These are phyloP conservation scores for Serendipita sp. DNA, from an alignment of 768 basidiomycete species.

Conservation along the genomic window DNA sequence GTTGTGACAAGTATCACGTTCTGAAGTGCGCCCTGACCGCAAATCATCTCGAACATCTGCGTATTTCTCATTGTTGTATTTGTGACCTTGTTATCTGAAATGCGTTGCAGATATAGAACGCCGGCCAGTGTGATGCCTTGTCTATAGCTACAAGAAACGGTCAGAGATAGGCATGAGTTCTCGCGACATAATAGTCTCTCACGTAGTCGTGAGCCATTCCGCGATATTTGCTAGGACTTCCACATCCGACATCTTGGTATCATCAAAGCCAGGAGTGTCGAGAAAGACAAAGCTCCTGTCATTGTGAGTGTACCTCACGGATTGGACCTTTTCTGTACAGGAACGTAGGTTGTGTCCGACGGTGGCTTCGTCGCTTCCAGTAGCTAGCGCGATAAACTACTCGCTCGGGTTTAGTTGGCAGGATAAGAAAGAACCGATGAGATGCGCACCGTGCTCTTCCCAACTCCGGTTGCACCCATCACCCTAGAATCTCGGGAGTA, in stretches of 20 bases:
- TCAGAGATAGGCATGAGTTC: neutral
- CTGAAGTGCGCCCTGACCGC: conserved; percentile 32
- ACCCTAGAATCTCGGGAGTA: conserved; percentile 11
- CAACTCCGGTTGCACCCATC: conserved; percentile 20
- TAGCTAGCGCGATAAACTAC: conserved; percentile 9
- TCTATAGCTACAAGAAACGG: conserved; percentile 16
- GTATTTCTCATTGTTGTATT: conserved; percentile 29
- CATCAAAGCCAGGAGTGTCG: conserved; percentile 13
- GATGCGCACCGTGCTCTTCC: conserved; percentile 19
- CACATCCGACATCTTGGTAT: conserved; percentile 15
- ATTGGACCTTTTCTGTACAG: conserved; percentile 11
- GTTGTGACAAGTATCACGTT: conserved; percentile 39
- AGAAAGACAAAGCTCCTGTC: neutral
- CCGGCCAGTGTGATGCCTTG: conserved; percentile 18
- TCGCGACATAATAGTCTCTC: neutral
- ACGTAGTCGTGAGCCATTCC: conserved; percentile 8
- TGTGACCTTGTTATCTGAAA: conserved; percentile 24
- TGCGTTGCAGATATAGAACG: conserved; percentile 27
- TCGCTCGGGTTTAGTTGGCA: no score
- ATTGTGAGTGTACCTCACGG: neutral
- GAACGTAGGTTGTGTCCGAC: conserved; percentile 13
- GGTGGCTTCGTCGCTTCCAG: conserved; percentile 15
- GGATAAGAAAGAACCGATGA: no score
- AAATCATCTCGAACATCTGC: conserved; percentile 35
- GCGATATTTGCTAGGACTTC: conserved; percentile 17